These are phyloP conservation scores for Piper betle DNA, from an alignment of 164 flowering plant genomes.

Conservation along the genomic window DNA sequence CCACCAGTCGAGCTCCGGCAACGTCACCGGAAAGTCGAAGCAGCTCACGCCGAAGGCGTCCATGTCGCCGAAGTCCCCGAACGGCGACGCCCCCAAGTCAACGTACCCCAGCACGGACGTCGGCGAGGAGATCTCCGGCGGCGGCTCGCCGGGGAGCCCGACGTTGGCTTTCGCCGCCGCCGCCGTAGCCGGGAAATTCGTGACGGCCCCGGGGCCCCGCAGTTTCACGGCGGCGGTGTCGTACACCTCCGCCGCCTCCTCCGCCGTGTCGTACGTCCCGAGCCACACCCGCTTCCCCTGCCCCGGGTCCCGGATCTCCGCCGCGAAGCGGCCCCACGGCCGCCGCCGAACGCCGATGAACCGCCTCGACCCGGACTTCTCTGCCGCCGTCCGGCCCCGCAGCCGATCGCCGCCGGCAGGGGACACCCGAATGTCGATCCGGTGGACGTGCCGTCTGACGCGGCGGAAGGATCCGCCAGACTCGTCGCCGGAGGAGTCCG, in stretches of 20 bases:
- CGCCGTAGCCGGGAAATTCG: conserved; percentile 16
- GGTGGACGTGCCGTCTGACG: conserved; percentile 33
- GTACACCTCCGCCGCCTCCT: conserved; percentile 57
- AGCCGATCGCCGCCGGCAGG: background rate
- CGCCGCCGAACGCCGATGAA: conserved; percentile 48
- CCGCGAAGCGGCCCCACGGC: conserved; percentile 76
- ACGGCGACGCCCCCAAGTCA: conserved; percentile 15
- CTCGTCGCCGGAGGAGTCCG: conserved; percentile 50
- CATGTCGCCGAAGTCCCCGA: conserved; percentile 11
- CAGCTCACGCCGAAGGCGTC: conserved; percentile 26
- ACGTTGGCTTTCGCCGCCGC: background rate
- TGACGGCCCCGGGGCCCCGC: conserved; percentile 46
- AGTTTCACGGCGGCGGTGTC: conserved; percentile 49
- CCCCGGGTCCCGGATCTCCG: conserved; percentile 61
- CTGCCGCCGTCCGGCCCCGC: conserved; percentile 1
- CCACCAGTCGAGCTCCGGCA: conserved; percentile 15
- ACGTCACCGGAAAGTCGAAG: conserved; percentile 13
- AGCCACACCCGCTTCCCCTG: conserved; percentile 51
- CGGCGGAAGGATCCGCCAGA: conserved; percentile 17
- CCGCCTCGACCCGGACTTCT: background rate
- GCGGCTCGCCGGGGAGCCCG: background rate
- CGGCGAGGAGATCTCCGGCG: conserved; percentile 26
- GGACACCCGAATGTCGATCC: conserved; percentile 21
- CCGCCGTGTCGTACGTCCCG: conserved; percentile 61
- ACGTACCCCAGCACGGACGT: conserved; percentile 43